A percentile compares a stretch with the other conserved stretches of the same genome.
Conservation (phyloP, 2,329 filamentous ascomycete species). For the Coniella lustricola region DNA sequence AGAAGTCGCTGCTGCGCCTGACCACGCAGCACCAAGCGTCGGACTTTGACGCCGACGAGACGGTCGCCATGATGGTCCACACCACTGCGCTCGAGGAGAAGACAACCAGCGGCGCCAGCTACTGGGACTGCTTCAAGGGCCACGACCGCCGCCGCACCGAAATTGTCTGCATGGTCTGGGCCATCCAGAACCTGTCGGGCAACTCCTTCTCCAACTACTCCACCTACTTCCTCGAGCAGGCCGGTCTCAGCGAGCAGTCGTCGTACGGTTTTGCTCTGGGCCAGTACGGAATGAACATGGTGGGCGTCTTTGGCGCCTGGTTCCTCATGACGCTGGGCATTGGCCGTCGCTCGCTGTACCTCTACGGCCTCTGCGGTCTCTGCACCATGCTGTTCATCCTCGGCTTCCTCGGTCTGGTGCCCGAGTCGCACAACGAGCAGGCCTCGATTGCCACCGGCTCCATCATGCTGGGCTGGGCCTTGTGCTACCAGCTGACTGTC, state of each 20-base stretch:
- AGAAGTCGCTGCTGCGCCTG: conserved; percentile 56
- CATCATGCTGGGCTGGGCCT: conserved; percentile 77
- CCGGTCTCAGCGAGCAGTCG: conserved; percentile 43
- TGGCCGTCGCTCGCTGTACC: conserved; percentile 68
- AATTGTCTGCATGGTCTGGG: conserved; percentile 58
- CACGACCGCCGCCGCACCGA: conserved; percentile 72
- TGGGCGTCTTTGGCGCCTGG: conserved; percentile 76
- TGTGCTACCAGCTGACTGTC: conserved; percentile 80
- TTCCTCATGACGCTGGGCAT: conserved; percentile 67
- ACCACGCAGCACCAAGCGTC: conserved; percentile 58
- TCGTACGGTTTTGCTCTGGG: conserved; percentile 57
- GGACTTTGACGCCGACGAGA: conserved; percentile 75
- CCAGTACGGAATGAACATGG: conserved; percentile 66
- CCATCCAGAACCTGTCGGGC: conserved; percentile 56
- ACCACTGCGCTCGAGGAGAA: conserved; percentile 74
- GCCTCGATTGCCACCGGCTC: conserved; percentile 72
- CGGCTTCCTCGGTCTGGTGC: conserved; percentile 74
- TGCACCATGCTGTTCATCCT: conserved; percentile 73
- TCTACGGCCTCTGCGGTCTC: conserved; percentile 67
- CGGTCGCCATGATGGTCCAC: conserved; percentile 86
- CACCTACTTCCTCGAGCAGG: conserved; percentile 55
- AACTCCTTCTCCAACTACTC: conserved; percentile 61
- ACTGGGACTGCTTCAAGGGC: conserved; percentile 78
- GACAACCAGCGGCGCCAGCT: conserved; percentile 66
- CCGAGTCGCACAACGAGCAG: conserved; percentile 47